Percentiles rank a stretch among this genome's conserved stretches.
phyloP scores from a whole-genome alignment of 2,329 filamentous ascomycete genomes.

The Cordyceps cateniannulata region DNA sequence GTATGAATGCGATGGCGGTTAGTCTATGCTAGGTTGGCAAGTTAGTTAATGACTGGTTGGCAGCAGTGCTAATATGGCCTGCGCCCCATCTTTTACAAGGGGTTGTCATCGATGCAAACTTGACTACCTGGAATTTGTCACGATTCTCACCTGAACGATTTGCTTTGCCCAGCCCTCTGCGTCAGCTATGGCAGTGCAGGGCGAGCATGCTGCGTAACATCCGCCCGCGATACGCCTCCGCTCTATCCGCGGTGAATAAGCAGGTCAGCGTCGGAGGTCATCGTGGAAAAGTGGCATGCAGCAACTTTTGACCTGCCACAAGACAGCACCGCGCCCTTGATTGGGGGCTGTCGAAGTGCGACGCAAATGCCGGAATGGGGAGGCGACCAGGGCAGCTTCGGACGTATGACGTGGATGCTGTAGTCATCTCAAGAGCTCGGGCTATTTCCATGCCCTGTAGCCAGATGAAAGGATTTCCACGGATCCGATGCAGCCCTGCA shows the following conservation, averaged over 20 bases:
- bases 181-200: slow-evolving; percentile 7
- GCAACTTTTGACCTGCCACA: not conserved
- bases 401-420: not conserved
- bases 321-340: not conserved
- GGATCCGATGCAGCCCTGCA: not conserved
- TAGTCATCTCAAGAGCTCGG: not conserved
- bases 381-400: not conserved
- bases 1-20: no score
- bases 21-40: no score
- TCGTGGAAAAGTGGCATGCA: not conserved
- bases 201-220: not conserved
- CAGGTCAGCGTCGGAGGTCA: not conserved
- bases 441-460: not conserved
- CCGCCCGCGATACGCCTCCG: not conserved
- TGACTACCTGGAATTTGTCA: not conserved
- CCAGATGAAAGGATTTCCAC: not conserved
- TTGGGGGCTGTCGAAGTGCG: not conserved
- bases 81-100: not conserved
- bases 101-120: not conserved
- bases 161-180: not conserved
- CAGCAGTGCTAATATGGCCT: not conserved
- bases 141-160: not conserved
- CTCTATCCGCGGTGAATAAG: not conserved
- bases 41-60: not conserved
- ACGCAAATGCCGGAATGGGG: no score